Evolutionary conservation across 257 asterid genomes (phyloP).

Genomic region (Jacaranda mimosifolia): DNA sequence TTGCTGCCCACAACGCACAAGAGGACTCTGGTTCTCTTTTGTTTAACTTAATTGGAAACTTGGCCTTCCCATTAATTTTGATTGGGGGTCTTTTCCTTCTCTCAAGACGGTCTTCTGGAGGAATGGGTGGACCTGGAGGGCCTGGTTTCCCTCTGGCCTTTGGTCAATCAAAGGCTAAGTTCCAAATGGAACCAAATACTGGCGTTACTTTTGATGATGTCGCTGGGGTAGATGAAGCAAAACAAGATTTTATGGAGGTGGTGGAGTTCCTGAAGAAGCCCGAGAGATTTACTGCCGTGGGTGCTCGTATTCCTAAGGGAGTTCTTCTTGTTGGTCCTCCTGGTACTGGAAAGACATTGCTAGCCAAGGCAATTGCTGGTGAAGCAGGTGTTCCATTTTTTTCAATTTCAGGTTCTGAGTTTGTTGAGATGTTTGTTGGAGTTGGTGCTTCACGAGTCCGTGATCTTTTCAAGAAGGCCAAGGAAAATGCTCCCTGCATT

Average conservation of each 20-base stretch:
- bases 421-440: conserved; percentile 99
- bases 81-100: conserved; percentile 97
- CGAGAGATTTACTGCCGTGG: conserved; percentile 96
- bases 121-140: conserved; percentile 99
- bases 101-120: conserved; percentile 89
- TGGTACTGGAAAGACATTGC: conserved; percentile 95
- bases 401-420: conserved; percentile 98
- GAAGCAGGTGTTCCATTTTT: conserved; percentile 99
- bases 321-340: conserved; percentile 99
- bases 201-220: conserved; percentile 97
- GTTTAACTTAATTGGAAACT: conserved; percentile 82
- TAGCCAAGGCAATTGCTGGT: conserved; percentile 98
- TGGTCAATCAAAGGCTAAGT: conserved; percentile 95
- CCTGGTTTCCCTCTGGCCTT: conserved; percentile 84
- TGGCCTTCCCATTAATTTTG: conserved; percentile 87
- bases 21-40: conserved; percentile 92
- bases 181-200: conserved; percentile 99
- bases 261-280: conserved; percentile 98
- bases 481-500: conserved; percentile 98
- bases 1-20: conserved; percentile 95
- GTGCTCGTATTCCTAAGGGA: conserved; percentile 98
- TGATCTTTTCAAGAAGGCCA: conserved; percentile 98
- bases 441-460: conserved; percentile 98
- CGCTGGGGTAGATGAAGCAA: conserved; percentile 99
- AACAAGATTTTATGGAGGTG: conserved; percentile 98